Percentiles rank a stretch among this genome's conserved stretches.
phyloP scores from a whole-genome alignment of 2,329 filamentous ascomycete species.

The Aureobasidium sp. region DNA sequence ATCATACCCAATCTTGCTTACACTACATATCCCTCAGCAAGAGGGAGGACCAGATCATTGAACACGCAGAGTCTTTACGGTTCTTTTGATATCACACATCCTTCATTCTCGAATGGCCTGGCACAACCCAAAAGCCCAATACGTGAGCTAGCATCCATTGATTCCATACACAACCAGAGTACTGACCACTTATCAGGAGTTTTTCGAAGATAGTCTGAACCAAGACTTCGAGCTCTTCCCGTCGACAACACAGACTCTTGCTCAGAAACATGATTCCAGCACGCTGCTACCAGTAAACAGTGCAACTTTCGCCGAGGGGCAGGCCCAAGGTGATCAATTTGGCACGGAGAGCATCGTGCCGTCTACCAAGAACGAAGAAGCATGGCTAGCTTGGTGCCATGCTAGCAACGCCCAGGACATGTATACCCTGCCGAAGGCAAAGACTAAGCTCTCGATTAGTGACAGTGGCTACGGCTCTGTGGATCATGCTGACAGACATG shows the following conservation, averaged over 20 bases:
- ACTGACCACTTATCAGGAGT: not conserved
- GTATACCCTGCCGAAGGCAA: not conserved
- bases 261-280: not conserved
- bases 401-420: not conserved
- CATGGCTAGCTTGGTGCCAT: not conserved
- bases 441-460: not conserved
- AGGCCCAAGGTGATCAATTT: not conserved
- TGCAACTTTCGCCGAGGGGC: not conserved
- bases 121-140: not conserved
- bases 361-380: not conserved
- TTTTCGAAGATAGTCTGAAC: not conserved
- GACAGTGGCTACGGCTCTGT: slow-evolving; percentile 11
- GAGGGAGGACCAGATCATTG: not conserved
- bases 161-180: not conserved
- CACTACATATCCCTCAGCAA: not conserved
- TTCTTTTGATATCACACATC: not conserved
- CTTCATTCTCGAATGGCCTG: slow-evolving; percentile 4
- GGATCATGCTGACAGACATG: not conserved
- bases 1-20: not conserved
- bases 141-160: not conserved
- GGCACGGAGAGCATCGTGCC: not conserved
- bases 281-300: not conserved
- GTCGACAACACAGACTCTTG: not conserved
- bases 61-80: not conserved
- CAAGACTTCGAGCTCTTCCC: slow-evolving; percentile 7